These are phyloP conservation scores for Alectoria sarmentosa DNA, from an alignment of 495 filamentous ascomycete genomes.

Conservation along the genomic window DNA sequence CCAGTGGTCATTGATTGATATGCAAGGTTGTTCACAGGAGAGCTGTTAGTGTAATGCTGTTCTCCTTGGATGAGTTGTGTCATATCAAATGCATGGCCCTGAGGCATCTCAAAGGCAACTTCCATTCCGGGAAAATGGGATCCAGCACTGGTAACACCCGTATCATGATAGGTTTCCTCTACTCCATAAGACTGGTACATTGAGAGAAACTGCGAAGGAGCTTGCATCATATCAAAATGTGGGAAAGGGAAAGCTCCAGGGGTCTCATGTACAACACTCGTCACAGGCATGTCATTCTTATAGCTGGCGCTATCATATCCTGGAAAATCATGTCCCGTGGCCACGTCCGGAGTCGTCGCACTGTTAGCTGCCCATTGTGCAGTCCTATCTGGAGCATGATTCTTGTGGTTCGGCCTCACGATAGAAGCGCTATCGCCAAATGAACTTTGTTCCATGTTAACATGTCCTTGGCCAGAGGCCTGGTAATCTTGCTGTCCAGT, in stretches of 20 bases:
- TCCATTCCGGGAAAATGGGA: conserved; percentile 12
- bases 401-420: conserved; percentile 14
- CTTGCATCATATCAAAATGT: conserved; percentile 18
- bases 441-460: conserved; percentile 7
- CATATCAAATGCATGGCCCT: conserved; percentile 9
- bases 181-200: conserved; percentile 21
- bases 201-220: conserved; percentile 10
- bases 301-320: conserved; percentile 11
- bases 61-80: conserved; percentile 6
- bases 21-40: conserved; percentile 7
- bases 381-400: conserved; percentile 11
- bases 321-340: conserved; percentile 3
- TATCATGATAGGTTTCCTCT: conserved; percentile 10
- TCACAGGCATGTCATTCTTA: conserved; percentile 8
- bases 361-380: conserved; percentile 24
- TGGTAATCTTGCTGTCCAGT: conserved; percentile 15
- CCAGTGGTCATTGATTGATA: background rate
- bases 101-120: conserved; percentile 9
- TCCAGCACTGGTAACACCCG: conserved; percentile 15
- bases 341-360: conserved; percentile 13
- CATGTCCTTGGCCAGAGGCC: background rate
- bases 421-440: conserved; percentile 10
- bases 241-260: conserved; percentile 20
- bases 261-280: conserved; percentile 5
- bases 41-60: background rate